phyloP scores from a whole-genome alignment of 116 monocot species.

The Posidonia oceanica region DNA sequence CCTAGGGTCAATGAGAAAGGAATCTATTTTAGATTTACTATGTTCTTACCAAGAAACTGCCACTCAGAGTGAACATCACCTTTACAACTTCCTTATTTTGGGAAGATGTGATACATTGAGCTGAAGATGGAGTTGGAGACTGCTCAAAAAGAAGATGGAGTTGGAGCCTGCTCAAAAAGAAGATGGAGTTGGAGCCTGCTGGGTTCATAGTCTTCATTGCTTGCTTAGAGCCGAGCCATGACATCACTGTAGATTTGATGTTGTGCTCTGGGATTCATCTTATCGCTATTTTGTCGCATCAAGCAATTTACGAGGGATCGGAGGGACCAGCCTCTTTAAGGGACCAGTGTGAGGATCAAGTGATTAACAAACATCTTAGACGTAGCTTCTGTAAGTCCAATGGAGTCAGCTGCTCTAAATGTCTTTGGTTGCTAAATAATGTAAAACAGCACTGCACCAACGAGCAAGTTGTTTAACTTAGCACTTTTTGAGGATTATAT shows the following conservation, averaged over 20 bases:
- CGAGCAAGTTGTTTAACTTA: no score
- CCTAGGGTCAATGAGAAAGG: not conserved
- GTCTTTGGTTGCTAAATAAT: no score
- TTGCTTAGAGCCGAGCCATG: not conserved
- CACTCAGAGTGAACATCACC: not conserved
- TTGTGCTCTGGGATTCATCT: not conserved
- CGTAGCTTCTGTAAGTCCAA: not conserved
- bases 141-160: no score
- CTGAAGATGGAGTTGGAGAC: no score
- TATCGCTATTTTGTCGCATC: not conserved
- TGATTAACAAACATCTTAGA: slow-evolving; percentile 2
- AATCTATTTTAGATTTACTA: not conserved
- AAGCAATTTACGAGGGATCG: no score
- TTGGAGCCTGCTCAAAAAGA: not conserved
- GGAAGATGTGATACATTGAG: no score
- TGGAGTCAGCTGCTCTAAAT: no score
- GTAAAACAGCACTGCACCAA: no score
- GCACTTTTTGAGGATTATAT: no score
- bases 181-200: not conserved
- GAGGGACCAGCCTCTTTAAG: not conserved
- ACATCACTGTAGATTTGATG: not conserved
- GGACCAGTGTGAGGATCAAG: not conserved
- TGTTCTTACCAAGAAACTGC: not conserved
- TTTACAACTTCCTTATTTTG: not conserved
- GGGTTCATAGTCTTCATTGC: not conserved